Evolutionary conservation across 352 stramenopile genomes (phyloP), one percentile per base, ranked within the genome.

Genomic region (Pythium guiyangense): DNA sequence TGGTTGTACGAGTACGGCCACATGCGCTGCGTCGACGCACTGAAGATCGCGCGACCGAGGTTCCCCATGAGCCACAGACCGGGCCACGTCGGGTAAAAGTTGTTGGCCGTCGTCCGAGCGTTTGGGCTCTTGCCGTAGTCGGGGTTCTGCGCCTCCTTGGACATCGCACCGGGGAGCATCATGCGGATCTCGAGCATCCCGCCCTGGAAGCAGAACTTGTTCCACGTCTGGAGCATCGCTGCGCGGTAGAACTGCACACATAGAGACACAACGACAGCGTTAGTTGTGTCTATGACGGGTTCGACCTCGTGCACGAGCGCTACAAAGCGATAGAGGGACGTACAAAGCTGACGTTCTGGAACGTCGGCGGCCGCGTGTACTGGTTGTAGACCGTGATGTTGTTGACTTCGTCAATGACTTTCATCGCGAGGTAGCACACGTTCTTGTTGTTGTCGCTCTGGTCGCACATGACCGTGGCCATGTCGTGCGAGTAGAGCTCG

Each of bases 21-120:
- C 62, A 98, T 92, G 58, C 93, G 92, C 40, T 96, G 88, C 34
- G 90, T 98, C 0, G 84, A 97, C 2, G 75, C 86, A 37, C 96
- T 92, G 65, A 98, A 99, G 6, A 97, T 97, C 8, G 95, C 92
- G 42, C 96, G 73, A 9, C 94, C 94, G 11, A 99, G 71, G 83
- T 98, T 98, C 5, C 96, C 96, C 57, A 99, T 77, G 49, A 98
- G 68, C 96, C 96, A 99, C 52, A 98, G 84, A 17, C 94, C 96
- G 0, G 94, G 94, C 96, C 96, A 98, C 20, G 79, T 89, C 44
- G 80, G 80, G 54, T 90, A 90, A 54, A 64, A 90, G 40, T 64
- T 20, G 12, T 58, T 73, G 15, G 57, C 57, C 6, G 53, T 50
- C 17, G 62, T 62, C 15, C 66, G 71, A 2, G 57, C 88, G 70